phyloP scores from a whole-genome alignment of 306 rosid species.

The Alnus glutinosa region DNA sequence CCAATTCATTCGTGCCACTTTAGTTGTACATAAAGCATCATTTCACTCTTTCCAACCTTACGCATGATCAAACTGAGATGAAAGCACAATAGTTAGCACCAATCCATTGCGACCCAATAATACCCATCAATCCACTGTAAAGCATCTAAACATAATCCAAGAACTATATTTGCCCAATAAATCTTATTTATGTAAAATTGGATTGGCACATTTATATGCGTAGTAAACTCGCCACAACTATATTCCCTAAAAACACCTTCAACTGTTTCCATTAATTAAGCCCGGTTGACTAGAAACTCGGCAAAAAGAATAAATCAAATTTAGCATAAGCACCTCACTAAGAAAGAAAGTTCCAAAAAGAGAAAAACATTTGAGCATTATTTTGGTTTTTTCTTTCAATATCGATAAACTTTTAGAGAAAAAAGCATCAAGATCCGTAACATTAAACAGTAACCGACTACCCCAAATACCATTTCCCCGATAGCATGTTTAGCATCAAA shows the following conservation, averaged over 20 bases:
- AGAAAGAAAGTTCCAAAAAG: neutral
- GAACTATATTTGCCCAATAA: neutral
- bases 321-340: neutral
- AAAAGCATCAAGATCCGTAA: too few relatives aligned
- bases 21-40: neutral
- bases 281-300: too few relatives aligned
- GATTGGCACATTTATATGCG: neutral
- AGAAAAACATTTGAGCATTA: neutral
- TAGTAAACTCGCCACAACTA: neutral
- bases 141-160: neutral
- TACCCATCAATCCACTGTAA: neutral
- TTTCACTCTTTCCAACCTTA: neutral
- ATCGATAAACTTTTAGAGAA: neutral
- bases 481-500: neutral
- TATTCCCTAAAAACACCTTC: neutral
- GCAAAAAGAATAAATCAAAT: too few relatives aligned
- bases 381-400: too few relatives aligned
- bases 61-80: neutral
- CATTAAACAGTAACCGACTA: neutral
- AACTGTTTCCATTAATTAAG: neutral
- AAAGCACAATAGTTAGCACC: neutral
- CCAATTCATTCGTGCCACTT: neutral
- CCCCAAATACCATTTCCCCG: neutral
- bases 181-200: neutral
- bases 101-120: neutral